These are phyloP conservation scores for Nicotiana tabacum DNA, from an alignment of 257 asterid genomes.

Conservation along the genomic window DNA sequence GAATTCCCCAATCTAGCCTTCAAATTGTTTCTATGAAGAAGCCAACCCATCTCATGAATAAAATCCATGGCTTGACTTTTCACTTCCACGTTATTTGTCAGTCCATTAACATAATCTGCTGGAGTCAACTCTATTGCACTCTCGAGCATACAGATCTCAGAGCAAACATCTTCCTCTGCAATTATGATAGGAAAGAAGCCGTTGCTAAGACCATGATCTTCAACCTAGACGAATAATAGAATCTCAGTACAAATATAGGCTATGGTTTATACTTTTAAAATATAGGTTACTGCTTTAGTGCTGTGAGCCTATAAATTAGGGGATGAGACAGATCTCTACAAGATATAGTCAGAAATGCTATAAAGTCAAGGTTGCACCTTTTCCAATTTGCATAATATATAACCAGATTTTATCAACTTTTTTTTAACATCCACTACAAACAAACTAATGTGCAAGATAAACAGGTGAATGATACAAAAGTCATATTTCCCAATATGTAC, in stretches of 20 bases:
- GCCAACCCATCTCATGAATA: constrained; percentile 78
- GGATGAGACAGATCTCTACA: not conserved
- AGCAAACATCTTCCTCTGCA: constrained; percentile 63
- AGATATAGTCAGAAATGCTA: not conserved
- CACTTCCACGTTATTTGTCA: constrained; percentile 25
- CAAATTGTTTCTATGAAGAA: constrained; percentile 48
- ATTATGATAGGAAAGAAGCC: constrained; percentile 64
- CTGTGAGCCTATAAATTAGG: not conserved
- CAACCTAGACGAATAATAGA: constrained; percentile 38
- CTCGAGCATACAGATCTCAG: constrained; percentile 67
- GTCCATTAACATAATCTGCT: constrained; percentile 26
- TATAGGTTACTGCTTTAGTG: not conserved
- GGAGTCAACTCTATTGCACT: constrained; percentile 47
- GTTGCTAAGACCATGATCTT: constrained; percentile 63
- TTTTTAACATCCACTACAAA: not conserved
- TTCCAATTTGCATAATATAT: not conserved
- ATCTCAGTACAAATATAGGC: not conserved
- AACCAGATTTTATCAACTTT: not conserved
- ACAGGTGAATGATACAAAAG: not conserved
- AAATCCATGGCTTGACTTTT: constrained; percentile 52
- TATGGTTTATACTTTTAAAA: not conserved
- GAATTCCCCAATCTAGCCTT: constrained; percentile 35
- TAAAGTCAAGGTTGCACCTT: not conserved
- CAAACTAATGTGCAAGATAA: too few relatives aligned
- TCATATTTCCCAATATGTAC: not conserved